These are phyloP conservation scores for Allium sativum DNA, from an alignment of 106 monocot genomes.

Conservation along the genomic window DNA sequence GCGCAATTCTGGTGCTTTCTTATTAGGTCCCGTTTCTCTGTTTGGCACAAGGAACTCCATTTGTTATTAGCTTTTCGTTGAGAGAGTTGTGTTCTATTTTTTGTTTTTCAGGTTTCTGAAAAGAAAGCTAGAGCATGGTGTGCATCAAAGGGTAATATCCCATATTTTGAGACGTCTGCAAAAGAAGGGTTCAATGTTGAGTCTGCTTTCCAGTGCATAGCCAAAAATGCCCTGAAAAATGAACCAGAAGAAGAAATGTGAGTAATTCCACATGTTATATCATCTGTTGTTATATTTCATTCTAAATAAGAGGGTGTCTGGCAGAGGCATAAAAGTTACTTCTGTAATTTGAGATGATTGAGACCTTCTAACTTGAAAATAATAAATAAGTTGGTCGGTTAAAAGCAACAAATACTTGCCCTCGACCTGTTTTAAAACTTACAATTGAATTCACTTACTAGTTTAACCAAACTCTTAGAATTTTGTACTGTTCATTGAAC, in stretches of 20 bases:
- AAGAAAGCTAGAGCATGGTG: constrained; percentile 16
- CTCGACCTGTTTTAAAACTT: no score
- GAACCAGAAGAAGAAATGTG: constrained; percentile 85
- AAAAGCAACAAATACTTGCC: no score
- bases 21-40: no score
- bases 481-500: no score
- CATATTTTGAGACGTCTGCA: constrained; percentile 79
- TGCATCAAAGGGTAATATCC: constrained; percentile 69
- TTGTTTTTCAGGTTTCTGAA: constrained; percentile 8
- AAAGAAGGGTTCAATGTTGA: constrained; percentile 74
- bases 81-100: background rate
- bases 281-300: background rate
- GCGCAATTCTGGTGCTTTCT: no score
- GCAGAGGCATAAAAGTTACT: background rate
- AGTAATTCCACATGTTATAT: constrained; percentile 6
- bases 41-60: no score
- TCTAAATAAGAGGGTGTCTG: background rate
- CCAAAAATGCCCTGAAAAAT: constrained; percentile 71
- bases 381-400: no score
- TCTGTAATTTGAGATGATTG: background rate
- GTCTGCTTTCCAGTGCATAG: constrained; percentile 75
- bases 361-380: background rate
- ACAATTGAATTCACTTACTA: no score
- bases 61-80: no score
- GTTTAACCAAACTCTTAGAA: no score